Base-by-base conservation (phyloP, 768 basidiomycete species). In the Mrakia blollopis region DNA sequence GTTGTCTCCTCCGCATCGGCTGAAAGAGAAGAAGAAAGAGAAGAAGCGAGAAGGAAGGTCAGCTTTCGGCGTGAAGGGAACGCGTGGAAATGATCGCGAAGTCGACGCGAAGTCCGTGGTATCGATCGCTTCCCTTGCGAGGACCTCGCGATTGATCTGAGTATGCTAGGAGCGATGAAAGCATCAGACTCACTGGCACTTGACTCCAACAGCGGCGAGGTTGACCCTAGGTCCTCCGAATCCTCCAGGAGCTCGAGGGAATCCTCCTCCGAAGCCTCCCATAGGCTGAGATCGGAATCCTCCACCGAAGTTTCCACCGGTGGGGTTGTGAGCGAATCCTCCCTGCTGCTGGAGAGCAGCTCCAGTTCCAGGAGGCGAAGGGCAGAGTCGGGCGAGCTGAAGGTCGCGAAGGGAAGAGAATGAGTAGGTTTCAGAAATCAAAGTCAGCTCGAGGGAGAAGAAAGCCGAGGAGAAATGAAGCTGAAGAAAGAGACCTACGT, bases 1-100 rank as follows among this genome's bases (percentile, higher is more conserved):
- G 23, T 72, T 72, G 37, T n/a, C 23, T 35, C 72, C 72, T 32
- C 67, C 54, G 63, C 77, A 78, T 30, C 72, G 72, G 77, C 73
- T 73, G 28, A 21, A 52, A 30, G 6, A 32, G 21, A 32, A n/a
- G n/a, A n/a, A n/a, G n/a, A n/a, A 0, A 21, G 47, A 13, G 30
- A 16, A 32, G 21, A 32, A 28, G 23, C 10, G 54, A 30, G 21
- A 21, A 25, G 37, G 28, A 23, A 62, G 13, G 28, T 23, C 35
- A 73, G 35, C 21, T 16, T 25, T 7, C 11, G 68, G 25, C 68
- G 7, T 7, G 16, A 8, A 5, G 68, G 41, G 8, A n/a, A 39
- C 16, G 30, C 57, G 54, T 32, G 25, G 32, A 30, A 60, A 35
- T 14, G 16, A 21, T 21, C 16, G 14, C 39, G 52, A 52, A 30